Conservation (phyloP, 305 asterid genomes). For the Solanum chacoense region DNA sequence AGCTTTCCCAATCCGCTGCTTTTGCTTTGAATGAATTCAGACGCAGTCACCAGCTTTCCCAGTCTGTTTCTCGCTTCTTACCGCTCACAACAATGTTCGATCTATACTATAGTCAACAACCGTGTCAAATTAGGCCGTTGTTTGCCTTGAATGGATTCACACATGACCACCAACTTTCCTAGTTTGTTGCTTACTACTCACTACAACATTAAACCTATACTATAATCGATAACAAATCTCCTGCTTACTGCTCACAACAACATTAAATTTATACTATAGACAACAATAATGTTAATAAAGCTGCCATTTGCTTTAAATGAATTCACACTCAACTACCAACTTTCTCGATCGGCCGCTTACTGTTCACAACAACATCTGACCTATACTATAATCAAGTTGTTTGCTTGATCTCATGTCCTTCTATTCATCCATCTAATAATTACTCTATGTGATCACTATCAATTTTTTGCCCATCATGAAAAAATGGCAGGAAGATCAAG, state of each 20-base stretch:
- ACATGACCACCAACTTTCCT: background rate
- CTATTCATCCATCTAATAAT: background rate
- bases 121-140: background rate
- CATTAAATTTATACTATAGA: too few relatives aligned
- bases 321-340: background rate
- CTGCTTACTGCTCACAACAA: too few relatives aligned
- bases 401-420: background rate
- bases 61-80: too few relatives aligned
- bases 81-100: too few relatives aligned
- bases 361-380: background rate
- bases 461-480: background rate
- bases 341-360: background rate
- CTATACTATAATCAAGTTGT: background rate
- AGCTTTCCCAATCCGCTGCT: too few relatives aligned
- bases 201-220: too few relatives aligned
- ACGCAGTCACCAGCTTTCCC: too few relatives aligned
- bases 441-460: background rate
- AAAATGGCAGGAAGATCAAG: background rate
- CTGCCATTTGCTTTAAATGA: too few relatives aligned
- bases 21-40: too few relatives aligned
- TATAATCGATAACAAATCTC: too few relatives aligned
- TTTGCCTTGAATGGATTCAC: background rate
- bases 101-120: background rate
- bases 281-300: background rate
- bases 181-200: too few relatives aligned